Conservation (phyloP, 2,329 filamentous ascomycete species). For the Phoma sp. region DNA sequence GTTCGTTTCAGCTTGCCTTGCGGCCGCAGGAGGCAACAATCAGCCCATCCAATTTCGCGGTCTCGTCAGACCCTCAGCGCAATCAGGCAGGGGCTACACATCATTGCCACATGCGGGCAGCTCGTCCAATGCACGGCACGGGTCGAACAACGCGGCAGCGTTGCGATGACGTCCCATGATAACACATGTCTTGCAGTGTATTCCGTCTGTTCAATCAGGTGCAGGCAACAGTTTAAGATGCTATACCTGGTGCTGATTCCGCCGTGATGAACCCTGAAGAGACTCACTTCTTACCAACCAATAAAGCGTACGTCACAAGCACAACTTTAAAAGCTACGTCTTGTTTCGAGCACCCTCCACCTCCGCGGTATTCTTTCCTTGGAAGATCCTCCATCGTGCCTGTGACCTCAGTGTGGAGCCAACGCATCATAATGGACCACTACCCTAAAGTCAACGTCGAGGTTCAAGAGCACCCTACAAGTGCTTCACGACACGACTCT, state of each 20-base stretch:
- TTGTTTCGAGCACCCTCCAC: neutral
- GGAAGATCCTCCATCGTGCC: neutral
- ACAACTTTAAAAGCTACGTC: neutral
- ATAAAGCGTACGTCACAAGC: slow-evolving; percentile 2
- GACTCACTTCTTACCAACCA: neutral
- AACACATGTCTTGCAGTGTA: slow-evolving; percentile 10
- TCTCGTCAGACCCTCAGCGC: slow-evolving; percentile 13
- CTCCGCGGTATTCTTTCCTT: slow-evolving; percentile 10
- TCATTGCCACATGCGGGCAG: slow-evolving; percentile 14
- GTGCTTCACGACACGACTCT: slow-evolving; percentile 27
- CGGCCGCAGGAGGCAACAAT: slow-evolving; percentile 7
- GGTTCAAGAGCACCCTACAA: slow-evolving; percentile 24
- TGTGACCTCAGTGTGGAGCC: slow-evolving; percentile 15
- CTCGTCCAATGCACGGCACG: slow-evolving; percentile 2
- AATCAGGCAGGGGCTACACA: slow-evolving; percentile 10
- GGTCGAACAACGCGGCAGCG: slow-evolving; percentile 3
- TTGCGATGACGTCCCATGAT: slow-evolving; percentile 16
- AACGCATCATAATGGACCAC: slow-evolving; percentile 27
- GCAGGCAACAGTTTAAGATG: slow-evolving; percentile 3
- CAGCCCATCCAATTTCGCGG: slow-evolving; percentile 4
- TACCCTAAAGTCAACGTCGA: slow-evolving; percentile 31
- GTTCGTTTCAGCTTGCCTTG: slow-evolving; percentile 12
- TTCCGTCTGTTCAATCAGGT: slow-evolving; percentile 6
- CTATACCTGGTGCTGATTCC: neutral
- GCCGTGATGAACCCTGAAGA: neutral